These are phyloP conservation scores for Biscutella laevigata DNA, from an alignment of 441 rosid genomes.

Conservation along the genomic window DNA sequence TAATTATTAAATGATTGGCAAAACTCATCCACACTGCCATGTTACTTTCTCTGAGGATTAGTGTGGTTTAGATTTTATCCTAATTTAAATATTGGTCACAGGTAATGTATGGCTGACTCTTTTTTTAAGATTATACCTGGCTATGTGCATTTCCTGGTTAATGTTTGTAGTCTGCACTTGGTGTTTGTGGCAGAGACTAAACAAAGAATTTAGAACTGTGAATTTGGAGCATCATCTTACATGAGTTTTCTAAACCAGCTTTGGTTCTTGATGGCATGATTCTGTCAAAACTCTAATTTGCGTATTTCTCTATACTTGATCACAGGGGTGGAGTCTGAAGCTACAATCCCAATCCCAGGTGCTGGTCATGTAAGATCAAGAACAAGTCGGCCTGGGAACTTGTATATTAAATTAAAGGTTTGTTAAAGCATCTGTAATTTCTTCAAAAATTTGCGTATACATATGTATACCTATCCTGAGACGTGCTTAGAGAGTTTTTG, in stretches of 20 bases:
- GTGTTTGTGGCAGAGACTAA: background rate
- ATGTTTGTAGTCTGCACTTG: constrained; percentile 2
- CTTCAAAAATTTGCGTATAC: constrained; percentile 8
- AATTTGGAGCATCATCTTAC: constrained; percentile 3
- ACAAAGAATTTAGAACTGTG: constrained; percentile 8
- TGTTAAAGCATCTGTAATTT: constrained; percentile 13
- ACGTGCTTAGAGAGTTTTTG: background rate
- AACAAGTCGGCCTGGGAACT: constrained; percentile 60
- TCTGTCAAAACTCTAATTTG: constrained; percentile 6
- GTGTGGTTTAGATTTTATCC: background rate
- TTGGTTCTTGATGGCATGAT: background rate
- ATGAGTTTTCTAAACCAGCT: background rate
- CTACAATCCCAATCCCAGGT: constrained; percentile 52
- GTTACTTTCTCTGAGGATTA: background rate
- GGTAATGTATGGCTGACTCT: background rate
- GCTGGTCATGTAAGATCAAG: constrained; percentile 66
- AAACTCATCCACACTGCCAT: background rate
- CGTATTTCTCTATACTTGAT: constrained; percentile 20
- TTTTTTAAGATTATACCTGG: constrained; percentile 1
- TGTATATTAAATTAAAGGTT: constrained; percentile 77
- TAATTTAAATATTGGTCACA: background rate
- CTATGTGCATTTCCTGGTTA: background rate
- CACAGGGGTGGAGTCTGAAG: constrained; percentile 80
- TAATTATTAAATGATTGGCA: constrained; percentile 3
- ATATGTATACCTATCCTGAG: background rate